Conservation (phyloP, 441 rosid genomes). For the Omphalea diandra region DNA sequence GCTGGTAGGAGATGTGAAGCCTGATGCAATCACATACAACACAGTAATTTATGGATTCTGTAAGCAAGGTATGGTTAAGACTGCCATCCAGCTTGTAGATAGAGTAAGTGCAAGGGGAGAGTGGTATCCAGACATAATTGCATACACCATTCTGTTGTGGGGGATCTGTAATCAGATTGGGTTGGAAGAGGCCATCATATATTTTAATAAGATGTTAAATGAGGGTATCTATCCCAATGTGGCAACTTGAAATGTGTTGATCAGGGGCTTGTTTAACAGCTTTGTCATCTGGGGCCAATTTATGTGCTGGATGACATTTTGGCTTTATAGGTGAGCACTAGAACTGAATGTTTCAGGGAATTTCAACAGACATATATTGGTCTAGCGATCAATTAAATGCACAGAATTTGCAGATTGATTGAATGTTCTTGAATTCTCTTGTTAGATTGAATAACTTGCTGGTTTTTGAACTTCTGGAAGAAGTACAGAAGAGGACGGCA, state of each 20-base stretch:
- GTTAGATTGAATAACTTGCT: background rate
- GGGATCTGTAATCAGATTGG: conserved; percentile 55
- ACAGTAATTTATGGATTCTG: conserved; percentile 51
- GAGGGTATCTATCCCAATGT: conserved; percentile 53
- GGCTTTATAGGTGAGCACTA: conserved; percentile 24
- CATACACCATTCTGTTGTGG: conserved; percentile 63
- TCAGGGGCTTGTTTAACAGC: conserved; percentile 48
- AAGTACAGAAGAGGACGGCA: background rate
- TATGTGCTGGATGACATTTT: conserved; percentile 43
- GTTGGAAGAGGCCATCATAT: conserved; percentile 44
- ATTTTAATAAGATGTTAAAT: conserved; percentile 52
- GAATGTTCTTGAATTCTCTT: background rate
- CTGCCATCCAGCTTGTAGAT: conserved; percentile 46
- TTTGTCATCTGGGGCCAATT: conserved; percentile 46
- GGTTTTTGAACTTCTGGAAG: background rate
- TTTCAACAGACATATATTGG: background rate
- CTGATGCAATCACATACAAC: conserved; percentile 63
- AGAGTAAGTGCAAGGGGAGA: conserved; percentile 35
- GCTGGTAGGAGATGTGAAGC: conserved; percentile 51
- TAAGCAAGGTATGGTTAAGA: conserved; percentile 47
- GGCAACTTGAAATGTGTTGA: conserved; percentile 74
- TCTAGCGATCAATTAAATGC: background rate
- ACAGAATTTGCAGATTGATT: background rate
- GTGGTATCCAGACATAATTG: conserved; percentile 61
- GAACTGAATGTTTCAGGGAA: background rate